Conservation (phyloP, 345 rosid genomes). For the Aquilaria malaccensis region DNA sequence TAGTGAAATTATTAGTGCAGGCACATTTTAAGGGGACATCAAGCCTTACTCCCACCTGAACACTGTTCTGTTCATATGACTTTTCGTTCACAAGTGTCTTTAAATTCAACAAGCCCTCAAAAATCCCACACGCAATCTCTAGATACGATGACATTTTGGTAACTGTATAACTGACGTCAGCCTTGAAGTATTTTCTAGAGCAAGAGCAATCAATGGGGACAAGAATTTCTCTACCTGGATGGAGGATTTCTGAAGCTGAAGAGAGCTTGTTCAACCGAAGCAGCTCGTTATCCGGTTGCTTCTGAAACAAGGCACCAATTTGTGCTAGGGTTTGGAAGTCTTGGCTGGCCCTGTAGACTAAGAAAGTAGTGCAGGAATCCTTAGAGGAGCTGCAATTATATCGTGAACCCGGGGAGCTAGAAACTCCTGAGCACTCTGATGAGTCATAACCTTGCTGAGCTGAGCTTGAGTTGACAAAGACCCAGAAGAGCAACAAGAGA, state of each 20-base stretch:
- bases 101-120: conserved; percentile 35
- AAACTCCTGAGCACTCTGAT: conserved; percentile 20
- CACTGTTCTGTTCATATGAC: conserved; percentile 7
- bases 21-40: conserved; percentile 47
- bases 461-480: conserved; percentile 4
- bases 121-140: conserved; percentile 37
- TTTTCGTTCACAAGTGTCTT: conserved; percentile 26
- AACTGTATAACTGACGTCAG: conserved; percentile 20
- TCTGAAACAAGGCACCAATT: conserved; percentile 30
- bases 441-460: conserved; percentile 40
- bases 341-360: conserved; percentile 37
- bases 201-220: conserved; percentile 39
- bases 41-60: conserved; percentile 22
- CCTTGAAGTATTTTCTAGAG: conserved; percentile 26
- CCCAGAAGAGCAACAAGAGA: conserved; percentile 24
- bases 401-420: conserved; percentile 34
- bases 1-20: conserved; percentile 29
- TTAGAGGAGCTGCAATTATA: conserved; percentile 28
- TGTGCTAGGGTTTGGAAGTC: conserved; percentile 24
- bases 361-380: conserved; percentile 31
- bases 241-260: conserved; percentile 18
- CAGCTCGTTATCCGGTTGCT: conserved; percentile 6
- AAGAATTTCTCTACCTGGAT: conserved; percentile 40
- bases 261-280: conserved; percentile 22
- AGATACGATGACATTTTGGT: conserved; percentile 11